A percentile compares a stretch with the other conserved stretches of the same genome.
Conservation (phyloP, 805 yeast genomes). For the Suhomyces sp. region DNA sequence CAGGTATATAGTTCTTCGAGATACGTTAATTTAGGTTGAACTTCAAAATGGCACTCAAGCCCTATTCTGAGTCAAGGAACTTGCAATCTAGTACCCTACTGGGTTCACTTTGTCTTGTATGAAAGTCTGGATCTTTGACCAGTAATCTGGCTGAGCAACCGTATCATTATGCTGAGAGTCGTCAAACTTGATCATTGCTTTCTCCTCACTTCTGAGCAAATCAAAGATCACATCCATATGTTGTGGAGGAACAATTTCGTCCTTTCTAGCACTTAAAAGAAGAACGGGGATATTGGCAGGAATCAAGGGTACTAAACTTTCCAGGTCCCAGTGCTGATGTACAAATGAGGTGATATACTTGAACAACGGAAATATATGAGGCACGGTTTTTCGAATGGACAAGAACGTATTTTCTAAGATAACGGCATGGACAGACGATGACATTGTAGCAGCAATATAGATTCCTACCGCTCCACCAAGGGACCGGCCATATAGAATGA, state of each 20-base stretch:
- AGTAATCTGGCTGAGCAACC: constrained; percentile 68
- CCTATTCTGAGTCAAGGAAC: not conserved
- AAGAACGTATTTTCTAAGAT: constrained; percentile 87
- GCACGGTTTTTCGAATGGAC: constrained; percentile 65
- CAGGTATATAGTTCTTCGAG: too few relatives aligned
- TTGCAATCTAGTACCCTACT: constrained; percentile 25
- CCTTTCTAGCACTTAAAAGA: constrained; percentile 69
- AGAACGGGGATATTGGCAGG: constrained; percentile 61
- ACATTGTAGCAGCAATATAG: constrained; percentile 65
- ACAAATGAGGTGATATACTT: constrained; percentile 58
- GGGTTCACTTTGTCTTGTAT: constrained; percentile 45
- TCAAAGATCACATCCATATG: constrained; percentile 69
- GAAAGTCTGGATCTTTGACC: constrained; percentile 66
- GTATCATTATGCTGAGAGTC: constrained; percentile 84
- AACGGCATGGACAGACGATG: constrained; percentile 55
- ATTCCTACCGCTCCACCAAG: constrained; percentile 95
- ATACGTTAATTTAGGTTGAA: too few relatives aligned
- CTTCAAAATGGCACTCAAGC: too few relatives aligned
- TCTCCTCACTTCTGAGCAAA: constrained; percentile 49
- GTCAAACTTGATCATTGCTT: constrained; percentile 54
- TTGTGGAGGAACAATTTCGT: constrained; percentile 88
- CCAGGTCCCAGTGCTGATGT: constrained; percentile 83
- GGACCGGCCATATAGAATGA: constrained; percentile 83
- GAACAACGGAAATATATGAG: constrained; percentile 72
- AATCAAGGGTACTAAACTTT: constrained; percentile 51